phyloP scores from a whole-genome alignment of 441 rosid genomes.

The Euphorbia celastroides region DNA sequence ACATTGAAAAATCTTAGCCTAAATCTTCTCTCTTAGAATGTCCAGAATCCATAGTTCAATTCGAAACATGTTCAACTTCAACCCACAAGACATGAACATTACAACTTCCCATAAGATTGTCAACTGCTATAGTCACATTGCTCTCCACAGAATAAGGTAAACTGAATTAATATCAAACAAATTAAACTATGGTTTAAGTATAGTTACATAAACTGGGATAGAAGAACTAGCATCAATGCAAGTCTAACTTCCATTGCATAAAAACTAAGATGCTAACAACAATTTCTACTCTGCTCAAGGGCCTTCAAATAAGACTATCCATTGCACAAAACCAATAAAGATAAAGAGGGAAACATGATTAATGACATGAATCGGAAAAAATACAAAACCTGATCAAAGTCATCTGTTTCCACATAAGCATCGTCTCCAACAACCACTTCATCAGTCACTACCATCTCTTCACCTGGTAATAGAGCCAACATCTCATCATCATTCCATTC shows the following conservation, averaged over 20 bases:
- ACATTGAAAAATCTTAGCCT: background rate
- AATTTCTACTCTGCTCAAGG: background rate
- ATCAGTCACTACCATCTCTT: slow-evolving; percentile 34
- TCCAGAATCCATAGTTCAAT: background rate
- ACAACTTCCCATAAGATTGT: background rate
- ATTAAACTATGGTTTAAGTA: too few relatives aligned
- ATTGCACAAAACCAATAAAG: background rate
- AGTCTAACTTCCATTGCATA: too few relatives aligned
- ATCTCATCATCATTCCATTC: slow-evolving; percentile 81
- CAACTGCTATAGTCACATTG: background rate
- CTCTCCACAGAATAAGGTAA: too few relatives aligned
- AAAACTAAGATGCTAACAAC: background rate
- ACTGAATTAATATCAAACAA: too few relatives aligned
- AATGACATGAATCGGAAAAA: background rate
- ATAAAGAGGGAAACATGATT: background rate
- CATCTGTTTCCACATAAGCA: slow-evolving; percentile 54
- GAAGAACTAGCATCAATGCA: background rate
- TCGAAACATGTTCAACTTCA: background rate
- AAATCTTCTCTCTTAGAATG: background rate
- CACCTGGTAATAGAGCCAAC: slow-evolving; percentile 45
- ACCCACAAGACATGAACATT: background rate
- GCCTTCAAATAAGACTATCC: background rate
- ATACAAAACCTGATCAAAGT: slow-evolving; percentile 59
- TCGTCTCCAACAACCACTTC: slow-evolving; percentile 40
- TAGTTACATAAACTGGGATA: too few relatives aligned